Evolutionary conservation across 257 asterid species (phyloP).

Genomic region (Solanum microdontum): DNA sequence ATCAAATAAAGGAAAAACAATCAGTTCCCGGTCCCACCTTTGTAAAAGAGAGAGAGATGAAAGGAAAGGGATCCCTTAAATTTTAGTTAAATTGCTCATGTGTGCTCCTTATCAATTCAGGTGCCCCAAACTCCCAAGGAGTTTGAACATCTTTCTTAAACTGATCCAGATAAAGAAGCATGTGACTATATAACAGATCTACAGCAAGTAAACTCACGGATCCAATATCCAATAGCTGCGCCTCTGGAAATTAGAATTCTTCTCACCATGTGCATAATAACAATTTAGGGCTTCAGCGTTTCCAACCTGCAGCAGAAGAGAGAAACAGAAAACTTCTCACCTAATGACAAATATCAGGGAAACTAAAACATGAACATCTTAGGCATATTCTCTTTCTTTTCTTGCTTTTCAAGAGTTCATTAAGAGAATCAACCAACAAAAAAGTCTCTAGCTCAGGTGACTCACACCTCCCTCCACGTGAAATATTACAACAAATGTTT

Average conservation of each 20-base stretch:
- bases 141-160: not conserved
- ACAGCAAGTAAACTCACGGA: slow-evolving; percentile 35
- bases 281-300: slow-evolving; percentile 64
- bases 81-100: not conserved
- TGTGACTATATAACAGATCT: not conserved
- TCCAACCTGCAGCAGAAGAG: slow-evolving; percentile 48
- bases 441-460: not conserved
- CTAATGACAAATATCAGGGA: not conserved
- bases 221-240: slow-evolving; percentile 89
- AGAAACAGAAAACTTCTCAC: slow-evolving; percentile 9
- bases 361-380: not conserved
- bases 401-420: not conserved
- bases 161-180: not conserved
- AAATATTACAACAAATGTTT: not conserved
- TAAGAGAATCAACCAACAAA: not conserved
- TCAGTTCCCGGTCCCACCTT: not conserved
- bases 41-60: not conserved
- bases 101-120: not conserved
- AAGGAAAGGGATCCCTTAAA: not conserved
- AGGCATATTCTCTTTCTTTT: not conserved
- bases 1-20: not conserved
- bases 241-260: slow-evolving; percentile 58
- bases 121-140: not conserved
- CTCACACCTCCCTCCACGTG: not conserved
- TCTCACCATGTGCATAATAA: slow-evolving; percentile 85